Base-by-base conservation (phyloP, 495 filamentous ascomycete species). In the Podospora fimiseda region DNA sequence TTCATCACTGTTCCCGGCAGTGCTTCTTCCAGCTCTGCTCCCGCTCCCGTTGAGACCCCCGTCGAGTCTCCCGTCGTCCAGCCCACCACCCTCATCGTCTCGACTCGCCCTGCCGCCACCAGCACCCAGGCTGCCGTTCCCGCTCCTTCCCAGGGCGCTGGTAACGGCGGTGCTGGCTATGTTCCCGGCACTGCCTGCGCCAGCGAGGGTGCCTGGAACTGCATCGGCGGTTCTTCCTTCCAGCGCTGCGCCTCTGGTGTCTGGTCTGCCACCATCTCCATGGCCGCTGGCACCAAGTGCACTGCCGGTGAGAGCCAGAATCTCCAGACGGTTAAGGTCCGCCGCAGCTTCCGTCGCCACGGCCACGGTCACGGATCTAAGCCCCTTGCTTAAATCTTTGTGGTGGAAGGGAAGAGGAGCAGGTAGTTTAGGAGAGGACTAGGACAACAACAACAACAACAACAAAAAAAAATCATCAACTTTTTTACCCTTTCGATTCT, bases 211-310 rank as follows among this genome's bases (percentile, higher is more conserved):
- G 60, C 65, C 39, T 87, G 82, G 83, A 84, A 86, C 70, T 88
- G 85, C 64, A 72, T 86, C 30, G 70, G 61, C 22, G 84, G 84
- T 48, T 70, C 65, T 7, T 71, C 74, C 14, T 88, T 79, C 72
- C 80, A 82, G 64, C 76, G 83, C 55, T 89, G 85, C 55, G 84
- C 83, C 9, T 75, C 69, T 20, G 84, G 85, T 6, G 50, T 63
- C 27, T 87, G 84, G 85, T 77, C 81, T 9, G 60, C 51, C 6
- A 49, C 69, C 19, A 71, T 80, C 49, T 59, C 68, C 27, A 68
- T 87, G 71, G 76, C 84, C 0, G 60, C 73, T 0, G 85, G 85
- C 44, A 87, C 80, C 2, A 60, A 64, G 27, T 89, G 85, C 69
- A 74, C 57, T 16, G 42, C 73, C 21, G 85, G 85, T 20, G 60